Evolutionary conservation across 495 filamentous ascomycete genomes (phyloP), one percentile per base, ranked within the genome.

Genomic region (Cercophora samala): DNA sequence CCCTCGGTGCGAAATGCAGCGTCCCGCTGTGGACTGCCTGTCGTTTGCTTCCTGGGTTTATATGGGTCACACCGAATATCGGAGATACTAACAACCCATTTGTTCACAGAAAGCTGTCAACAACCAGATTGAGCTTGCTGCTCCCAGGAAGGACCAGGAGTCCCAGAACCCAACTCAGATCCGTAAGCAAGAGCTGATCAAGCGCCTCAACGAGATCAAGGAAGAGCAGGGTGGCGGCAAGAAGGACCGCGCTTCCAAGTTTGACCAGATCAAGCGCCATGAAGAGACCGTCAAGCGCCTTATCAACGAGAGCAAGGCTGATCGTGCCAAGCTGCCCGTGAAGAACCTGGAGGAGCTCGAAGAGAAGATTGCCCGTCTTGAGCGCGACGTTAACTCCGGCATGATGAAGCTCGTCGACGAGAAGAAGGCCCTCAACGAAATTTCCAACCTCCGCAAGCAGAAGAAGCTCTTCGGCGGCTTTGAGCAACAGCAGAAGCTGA

Each of bases 401-500:
- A 90, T 84, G 69, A 90, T 98, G 89, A 95, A 92, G 73, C 77
- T 99, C 64, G 96, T 97, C 4, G 95, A 98, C 67, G 96, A 98
- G 86, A 94, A 91, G 85, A 97, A 96, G 84, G 91, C 93, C 5
- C 82, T 98, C 1, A 77, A 84, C 21, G 92, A 97, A 69, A 87
- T 96, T 64, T 89, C 89, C 58, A 90, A 78, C 76, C 81, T 97
- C 68, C 88, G 90, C 75, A 96, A 93, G 83, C 88, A 90, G 76
- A 89, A 90, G 78, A 98, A 97, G 87, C 88, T 86, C 77, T 97
- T 98, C 72, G 87, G 87, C 58, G 86, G 86, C 46, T 88, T 98
- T 73, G 91, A 94, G 21, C 88, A 91, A 51, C 80, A 84, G 22
- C 90, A 97, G 78, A 92, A 92, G 83, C 83, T 81, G 23, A 98